Percentiles rank a stretch among this genome's conserved stretches.
Evolutionary conservation across 169 alveolate genomes (phyloP).

Genomic region (Cryptosporidium andersoni): DNA sequence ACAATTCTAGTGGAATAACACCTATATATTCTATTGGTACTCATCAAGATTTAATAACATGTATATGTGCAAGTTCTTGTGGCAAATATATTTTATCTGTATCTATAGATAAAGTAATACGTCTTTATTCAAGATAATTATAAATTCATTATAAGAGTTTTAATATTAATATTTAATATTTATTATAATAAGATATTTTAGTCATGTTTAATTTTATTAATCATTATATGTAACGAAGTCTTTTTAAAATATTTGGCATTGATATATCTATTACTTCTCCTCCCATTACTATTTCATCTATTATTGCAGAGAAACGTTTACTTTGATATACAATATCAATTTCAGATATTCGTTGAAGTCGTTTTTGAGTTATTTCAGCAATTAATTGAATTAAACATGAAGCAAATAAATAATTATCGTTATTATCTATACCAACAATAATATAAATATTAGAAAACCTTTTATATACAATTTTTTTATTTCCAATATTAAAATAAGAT

Average conservation of each 20-base stretch:
- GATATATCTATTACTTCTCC: slow-evolving; percentile 62
- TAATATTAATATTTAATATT: too few species aligned
- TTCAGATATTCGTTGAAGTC: slow-evolving; percentile 40
- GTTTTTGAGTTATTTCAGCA: slow-evolving; percentile 36
- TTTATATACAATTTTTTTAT: slow-evolving; percentile 25
- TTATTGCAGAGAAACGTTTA: slow-evolving; percentile 14
- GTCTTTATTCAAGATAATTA: slow-evolving; percentile 21
- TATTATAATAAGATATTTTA: too few species aligned
- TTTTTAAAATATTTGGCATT: slow-evolving; percentile 1
- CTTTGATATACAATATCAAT: slow-evolving; percentile 43
- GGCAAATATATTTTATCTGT: slow-evolving; percentile 39
- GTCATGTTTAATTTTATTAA: too few species aligned
- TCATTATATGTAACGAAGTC: neutral
- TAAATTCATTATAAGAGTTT: neutral
- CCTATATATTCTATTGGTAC: slow-evolving; percentile 32
- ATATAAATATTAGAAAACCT: slow-evolving; percentile 24
- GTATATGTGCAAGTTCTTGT: slow-evolving; percentile 42
- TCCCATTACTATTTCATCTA: slow-evolving; percentile 62
- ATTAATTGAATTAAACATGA: slow-evolving; percentile 30
- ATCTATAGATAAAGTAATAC: slow-evolving; percentile 46
- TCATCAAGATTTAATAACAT: slow-evolving; percentile 29
- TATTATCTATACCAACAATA: slow-evolving; percentile 49
- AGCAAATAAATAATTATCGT: slow-evolving; percentile 22
- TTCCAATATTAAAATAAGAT: slow-evolving; percentile 28
- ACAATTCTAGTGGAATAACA: neutral